Evolutionary conservation across 257 asterid species (phyloP).

Genomic region (Capsicum rhomboideum): DNA sequence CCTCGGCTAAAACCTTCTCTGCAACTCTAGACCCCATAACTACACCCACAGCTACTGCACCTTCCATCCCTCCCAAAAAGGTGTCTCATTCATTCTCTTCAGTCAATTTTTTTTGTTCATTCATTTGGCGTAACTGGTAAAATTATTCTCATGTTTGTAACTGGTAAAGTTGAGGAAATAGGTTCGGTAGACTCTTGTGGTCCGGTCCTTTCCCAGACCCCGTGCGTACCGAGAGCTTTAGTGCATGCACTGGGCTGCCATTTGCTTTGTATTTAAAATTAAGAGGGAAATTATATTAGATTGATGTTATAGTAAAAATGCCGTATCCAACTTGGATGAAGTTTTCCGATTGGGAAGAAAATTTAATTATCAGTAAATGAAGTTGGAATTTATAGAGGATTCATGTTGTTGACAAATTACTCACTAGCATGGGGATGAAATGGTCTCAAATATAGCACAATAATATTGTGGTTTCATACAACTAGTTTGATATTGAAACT

Average conservation of each 20-base stretch:
- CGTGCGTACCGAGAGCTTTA: too few relatives aligned
- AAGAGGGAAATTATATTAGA: neutral
- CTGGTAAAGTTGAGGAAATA: too few relatives aligned
- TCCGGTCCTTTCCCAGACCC: neutral
- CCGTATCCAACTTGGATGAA: neutral
- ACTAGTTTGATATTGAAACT: neutral
- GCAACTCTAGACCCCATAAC: constrained; percentile 21
- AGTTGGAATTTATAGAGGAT: too few relatives aligned
- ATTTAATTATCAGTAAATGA: too few relatives aligned
- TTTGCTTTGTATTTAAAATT: too few relatives aligned
- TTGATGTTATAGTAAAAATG: neutral
- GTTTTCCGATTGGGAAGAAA: too few relatives aligned
- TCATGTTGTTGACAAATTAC: neutral
- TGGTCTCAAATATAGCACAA: neutral
- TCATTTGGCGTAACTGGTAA: neutral
- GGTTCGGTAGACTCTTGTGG: too few relatives aligned
- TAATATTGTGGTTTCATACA: neutral
- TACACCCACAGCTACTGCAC: neutral
- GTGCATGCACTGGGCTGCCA: too few relatives aligned
- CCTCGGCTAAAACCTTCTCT: constrained; percentile 30
- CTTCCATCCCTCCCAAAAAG: constrained; percentile 41
- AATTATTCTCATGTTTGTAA: too few relatives aligned
- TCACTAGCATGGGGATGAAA: neutral
- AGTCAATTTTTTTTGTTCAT: neutral
- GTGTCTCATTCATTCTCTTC: constrained; percentile 9